Percentiles rank a stretch among this genome's conserved stretches.
Evolutionary conservation across 2,329 filamentous ascomycete genomes (phyloP).

Genomic region (Aspergillus caelatus): DNA sequence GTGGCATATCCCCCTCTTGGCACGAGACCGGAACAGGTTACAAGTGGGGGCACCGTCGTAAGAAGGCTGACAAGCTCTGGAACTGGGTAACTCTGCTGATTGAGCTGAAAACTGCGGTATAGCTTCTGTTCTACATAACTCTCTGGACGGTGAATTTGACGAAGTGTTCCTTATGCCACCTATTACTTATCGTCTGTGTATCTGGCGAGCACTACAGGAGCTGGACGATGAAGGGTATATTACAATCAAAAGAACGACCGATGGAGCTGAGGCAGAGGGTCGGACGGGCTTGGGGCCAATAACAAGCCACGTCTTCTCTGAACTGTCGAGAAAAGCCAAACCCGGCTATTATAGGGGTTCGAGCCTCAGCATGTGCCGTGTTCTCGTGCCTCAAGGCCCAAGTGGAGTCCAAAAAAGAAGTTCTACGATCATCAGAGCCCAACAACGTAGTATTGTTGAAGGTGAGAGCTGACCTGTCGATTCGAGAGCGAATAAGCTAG

Average conservation of each 20-base stretch:
- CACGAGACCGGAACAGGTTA: not conserved
- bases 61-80: too few species aligned
- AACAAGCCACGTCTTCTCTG: too few species aligned
- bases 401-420: too few species aligned
- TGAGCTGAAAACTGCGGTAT: not conserved
- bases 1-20: not conserved
- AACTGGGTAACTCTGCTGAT: not conserved
- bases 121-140: not conserved
- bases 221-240: slow-evolving; percentile 3
- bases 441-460: too few species aligned
- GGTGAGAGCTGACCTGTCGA: too few species aligned
- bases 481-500: not conserved
- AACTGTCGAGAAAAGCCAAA: not conserved
- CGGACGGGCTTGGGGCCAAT: not conserved
- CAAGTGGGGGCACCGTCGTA: too few species aligned
- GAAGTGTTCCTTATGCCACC: not conserved
- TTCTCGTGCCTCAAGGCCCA: too few species aligned
- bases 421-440: too few species aligned
- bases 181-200: not conserved
- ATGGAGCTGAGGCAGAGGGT: not conserved
- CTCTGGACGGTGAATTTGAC: not conserved
- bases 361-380: too few species aligned
- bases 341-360: not conserved
- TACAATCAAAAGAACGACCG: not conserved
- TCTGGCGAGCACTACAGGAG: not conserved